Conservation (phyloP, 441 rosid genomes). For the Mallotus repandus region DNA sequence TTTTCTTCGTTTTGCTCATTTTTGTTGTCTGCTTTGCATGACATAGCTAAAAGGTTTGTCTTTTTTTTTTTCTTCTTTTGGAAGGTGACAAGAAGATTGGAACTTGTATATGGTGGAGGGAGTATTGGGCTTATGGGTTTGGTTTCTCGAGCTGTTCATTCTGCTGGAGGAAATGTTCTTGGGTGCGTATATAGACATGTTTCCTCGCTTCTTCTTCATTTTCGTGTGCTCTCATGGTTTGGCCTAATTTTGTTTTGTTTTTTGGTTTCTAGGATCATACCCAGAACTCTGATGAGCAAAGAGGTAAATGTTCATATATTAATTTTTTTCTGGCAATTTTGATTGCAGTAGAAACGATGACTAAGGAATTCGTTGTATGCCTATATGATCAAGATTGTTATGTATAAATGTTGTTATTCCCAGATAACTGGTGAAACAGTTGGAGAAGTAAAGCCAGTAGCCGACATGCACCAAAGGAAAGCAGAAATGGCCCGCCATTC, state of each 20-base stretch:
- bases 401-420: conserved; percentile 14
- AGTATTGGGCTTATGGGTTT: conserved; percentile 91
- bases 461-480: conserved; percentile 95
- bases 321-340: not conserved
- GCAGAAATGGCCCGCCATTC: conserved; percentile 95
- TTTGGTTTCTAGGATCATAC: conserved; percentile 60
- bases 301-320: conserved; percentile 43
- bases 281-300: conserved; percentile 82
- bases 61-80: not conserved
- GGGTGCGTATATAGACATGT: conserved; percentile 44
- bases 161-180: conserved; percentile 77
- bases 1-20: not conserved
- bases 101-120: conserved; percentile 94
- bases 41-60: not conserved
- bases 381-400: conserved; percentile 4
- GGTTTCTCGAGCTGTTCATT: conserved; percentile 77
- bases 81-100: conserved; percentile 61
- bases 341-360: too few relatives aligned
- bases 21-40: not conserved
- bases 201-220: not conserved
- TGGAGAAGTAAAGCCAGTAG: conserved; percentile 84
- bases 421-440: conserved; percentile 87
- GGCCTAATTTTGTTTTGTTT: not conserved
- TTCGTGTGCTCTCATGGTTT: not conserved
- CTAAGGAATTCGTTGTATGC: not conserved